Base-by-base conservation (phyloP, 371 early-diverging fungal species). In the Actinomucor elegans region DNA sequence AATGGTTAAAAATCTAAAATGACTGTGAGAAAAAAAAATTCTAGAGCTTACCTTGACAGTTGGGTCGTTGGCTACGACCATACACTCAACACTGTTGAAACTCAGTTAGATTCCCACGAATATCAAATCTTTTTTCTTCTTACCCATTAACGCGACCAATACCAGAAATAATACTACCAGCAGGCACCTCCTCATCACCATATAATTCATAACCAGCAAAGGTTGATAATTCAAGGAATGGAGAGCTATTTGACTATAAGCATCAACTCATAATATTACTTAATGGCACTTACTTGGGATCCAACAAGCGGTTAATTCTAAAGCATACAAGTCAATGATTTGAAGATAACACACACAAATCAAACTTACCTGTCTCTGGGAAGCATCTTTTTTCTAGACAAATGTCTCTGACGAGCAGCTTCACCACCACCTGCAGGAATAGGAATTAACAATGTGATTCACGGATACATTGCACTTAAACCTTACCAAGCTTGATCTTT, bases 141-240 rank as follows among this genome's bases (percentile, higher is more conserved):
- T 81, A 89, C 87, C 96, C 97, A 78, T 84, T 87, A 23, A 98
- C 90, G 21, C 94, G 84, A 21, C 99, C 99, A 61, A 98, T 92
- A 52, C 99, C 99, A 10, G 99, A 94, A 48, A 98, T 93, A 45
- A 98, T 85, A 52, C 97, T 96, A 53, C 97, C 99, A 20, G 94
- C 90, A 26, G 96, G 87, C 0, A 94, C 93, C 18, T 87, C 89
- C 29, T 91, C 94, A 9, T 85, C 87, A n/a, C n/a, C n/a, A 69
- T 98, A 97, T 32, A 98, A 70, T 42, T 91, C 63, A 66, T 93
- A 81, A 10, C 96, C 97, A 33, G 99, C 99, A 68, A 98, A 85
- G 59, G 91, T 90, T 48, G 94, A 94, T 52, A 98, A 77, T 72
- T 98, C 99, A 44, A 98, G 79, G 77, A 98, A 98, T 11, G 97